phyloP scores from a whole-genome alignment of 139 green algal genomes.

The Micractinium conductrix region DNA sequence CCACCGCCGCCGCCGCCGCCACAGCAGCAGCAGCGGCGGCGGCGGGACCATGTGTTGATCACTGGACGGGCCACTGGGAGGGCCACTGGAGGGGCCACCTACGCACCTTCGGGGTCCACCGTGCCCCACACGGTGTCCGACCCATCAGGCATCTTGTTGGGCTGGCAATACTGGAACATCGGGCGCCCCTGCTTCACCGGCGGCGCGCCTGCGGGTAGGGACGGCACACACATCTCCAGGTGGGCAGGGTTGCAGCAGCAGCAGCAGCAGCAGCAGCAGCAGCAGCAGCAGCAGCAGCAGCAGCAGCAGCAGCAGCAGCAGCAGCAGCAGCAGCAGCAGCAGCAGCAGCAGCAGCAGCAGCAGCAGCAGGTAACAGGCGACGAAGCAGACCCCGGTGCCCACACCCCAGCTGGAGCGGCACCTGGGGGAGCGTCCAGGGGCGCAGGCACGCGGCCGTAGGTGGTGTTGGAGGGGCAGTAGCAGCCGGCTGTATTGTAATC shows the following conservation, averaged over 20 bases:
- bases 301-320: too few relatives aligned
- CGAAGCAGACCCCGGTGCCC: neutral
- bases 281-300: too few relatives aligned
- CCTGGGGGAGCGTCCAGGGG: neutral
- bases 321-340: neutral
- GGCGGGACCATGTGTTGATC: too few relatives aligned
- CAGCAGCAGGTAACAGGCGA: neutral
- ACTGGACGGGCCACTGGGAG: too few relatives aligned
- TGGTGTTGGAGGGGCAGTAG: slow-evolving; percentile 28
- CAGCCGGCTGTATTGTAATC: neutral
- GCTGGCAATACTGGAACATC: slow-evolving; percentile 14
- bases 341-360: neutral
- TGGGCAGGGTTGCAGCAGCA: too few relatives aligned
- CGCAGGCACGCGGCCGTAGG: neutral
- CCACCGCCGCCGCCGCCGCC: too few relatives aligned
- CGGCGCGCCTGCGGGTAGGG: neutral
- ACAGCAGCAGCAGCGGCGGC: too few relatives aligned
- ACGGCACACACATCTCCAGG: too few relatives aligned
- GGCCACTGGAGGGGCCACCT: too few relatives aligned
- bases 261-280: too few relatives aligned
- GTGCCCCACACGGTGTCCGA: slow-evolving; percentile 7
- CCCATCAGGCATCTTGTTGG: slow-evolving; percentile 8
- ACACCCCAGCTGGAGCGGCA: too few relatives aligned
- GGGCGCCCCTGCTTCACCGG: neutral
- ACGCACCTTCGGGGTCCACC: too few relatives aligned